These are phyloP conservation scores for Fusarium coffeatum DNA, from an alignment of 2,329 filamentous ascomycete species.

Conservation along the genomic window DNA sequence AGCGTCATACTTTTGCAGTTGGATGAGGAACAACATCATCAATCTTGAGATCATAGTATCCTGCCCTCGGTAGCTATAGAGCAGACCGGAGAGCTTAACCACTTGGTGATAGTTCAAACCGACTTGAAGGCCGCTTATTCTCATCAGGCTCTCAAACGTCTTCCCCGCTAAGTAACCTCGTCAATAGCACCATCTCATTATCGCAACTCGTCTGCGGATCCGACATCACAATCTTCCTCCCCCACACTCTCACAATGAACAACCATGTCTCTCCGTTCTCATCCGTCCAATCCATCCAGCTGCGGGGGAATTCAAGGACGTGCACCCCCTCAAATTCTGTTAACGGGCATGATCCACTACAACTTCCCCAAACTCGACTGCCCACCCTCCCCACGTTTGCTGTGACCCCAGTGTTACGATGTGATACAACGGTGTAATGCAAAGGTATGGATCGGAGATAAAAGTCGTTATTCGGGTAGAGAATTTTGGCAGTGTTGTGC, in stretches of 20 bases:
- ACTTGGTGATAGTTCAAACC: not conserved
- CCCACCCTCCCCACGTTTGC: constrained; percentile 33
- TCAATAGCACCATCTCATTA: not conserved
- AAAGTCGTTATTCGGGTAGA: not conserved
- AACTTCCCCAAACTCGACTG: constrained; percentile 36
- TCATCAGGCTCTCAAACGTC: not conserved
- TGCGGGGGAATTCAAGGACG: constrained; percentile 27
- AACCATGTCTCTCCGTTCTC: constrained; percentile 19
- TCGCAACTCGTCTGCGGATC: not conserved
- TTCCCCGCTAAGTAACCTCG: not conserved
- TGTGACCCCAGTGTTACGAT: constrained; percentile 22
- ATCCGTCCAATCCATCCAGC: constrained; percentile 1
- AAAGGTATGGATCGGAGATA: constrained; percentile 12
- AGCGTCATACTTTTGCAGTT: constrained; percentile 1
- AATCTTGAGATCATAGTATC: not conserved
- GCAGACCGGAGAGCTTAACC: not conserved
- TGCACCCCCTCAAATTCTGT: constrained; percentile 17
- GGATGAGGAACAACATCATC: not conserved
- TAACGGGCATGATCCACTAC: constrained; percentile 19
- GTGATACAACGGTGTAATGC: not conserved
- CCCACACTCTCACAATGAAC: constrained; percentile 3
- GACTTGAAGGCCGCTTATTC: not conserved
- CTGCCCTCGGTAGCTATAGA: not conserved
- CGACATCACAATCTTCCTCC: not conserved
- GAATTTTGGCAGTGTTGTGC: not conserved